Base-by-base conservation (phyloP, 2,329 filamentous ascomycete genomes). In the Xylariaceae sp. region DNA sequence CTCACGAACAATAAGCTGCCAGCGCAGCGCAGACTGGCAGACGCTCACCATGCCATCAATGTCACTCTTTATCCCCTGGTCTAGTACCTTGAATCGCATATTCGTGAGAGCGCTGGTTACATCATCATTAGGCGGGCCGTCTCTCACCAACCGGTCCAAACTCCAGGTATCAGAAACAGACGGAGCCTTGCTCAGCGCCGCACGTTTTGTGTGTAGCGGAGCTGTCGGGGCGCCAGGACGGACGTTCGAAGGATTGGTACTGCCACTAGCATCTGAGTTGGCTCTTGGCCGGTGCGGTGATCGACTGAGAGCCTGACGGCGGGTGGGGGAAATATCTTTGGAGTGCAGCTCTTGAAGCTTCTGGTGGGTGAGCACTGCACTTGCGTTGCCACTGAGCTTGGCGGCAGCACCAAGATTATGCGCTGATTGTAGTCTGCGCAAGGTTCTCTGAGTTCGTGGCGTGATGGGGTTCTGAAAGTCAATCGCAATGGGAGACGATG, bases 381-480 rank as follows among this genome's bases (percentile, higher is more conserved):
- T 30, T 30, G 82, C 77, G 60, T 77, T 76, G 63, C 72, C 75
- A 4, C 76, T 70, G 57, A 77, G 76, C 67, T 82, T 81, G 62
- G 84, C 75, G 23, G 67, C 62, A 15, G 71, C 71, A 71, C 84
- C 84, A 56, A 90, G 75, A 74, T 82, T 79, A 76, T 91, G 88
- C 54, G 89, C 88, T 37, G 89, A 92, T 74, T 91, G 88, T 35
- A 90, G 83, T 71, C 88, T 87, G 66, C 89, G 84, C 61, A 92
- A 79, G 51, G 83, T 82, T 68, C 88, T 84, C 71, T 86, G 83
- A 30, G 84, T 85, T 62, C 85, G 82, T 49, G 86, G 85, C 34
- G 85, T 86, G 23, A 83, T 79, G 62, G 85, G 80, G 52, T 80
- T 73, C 68, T 82, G 78, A 56, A 82, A 75, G 63, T 82, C 76